Evolutionary conservation across 2,329 filamentous ascomycete species (phyloP).

Genomic region (Pseudonectria foliicola): DNA sequence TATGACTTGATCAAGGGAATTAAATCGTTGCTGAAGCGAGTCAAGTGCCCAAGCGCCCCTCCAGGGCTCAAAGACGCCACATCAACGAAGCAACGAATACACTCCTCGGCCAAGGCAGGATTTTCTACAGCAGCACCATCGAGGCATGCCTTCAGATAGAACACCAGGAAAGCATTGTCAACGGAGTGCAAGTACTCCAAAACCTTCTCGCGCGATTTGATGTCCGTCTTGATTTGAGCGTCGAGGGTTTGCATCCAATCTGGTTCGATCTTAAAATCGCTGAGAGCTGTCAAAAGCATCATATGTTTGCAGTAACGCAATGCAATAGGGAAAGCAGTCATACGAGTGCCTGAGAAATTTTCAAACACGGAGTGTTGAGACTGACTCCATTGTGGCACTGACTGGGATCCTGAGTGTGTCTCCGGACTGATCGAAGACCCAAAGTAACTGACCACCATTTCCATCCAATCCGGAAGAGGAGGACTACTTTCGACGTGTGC

Average conservation of each 20-base stretch:
- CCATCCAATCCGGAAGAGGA: constrained; percentile 43
- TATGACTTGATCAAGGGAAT: constrained; percentile 61
- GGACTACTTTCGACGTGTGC: constrained; percentile 36
- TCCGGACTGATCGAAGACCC: constrained; percentile 25
- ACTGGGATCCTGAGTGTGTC: constrained; percentile 28
- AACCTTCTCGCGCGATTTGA: constrained; percentile 54
- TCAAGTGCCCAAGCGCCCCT: constrained; percentile 41
- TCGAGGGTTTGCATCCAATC: constrained; percentile 83
- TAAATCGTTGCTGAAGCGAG: constrained; percentile 43
- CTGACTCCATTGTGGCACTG: constrained; percentile 12
- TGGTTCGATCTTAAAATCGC: constrained; percentile 55
- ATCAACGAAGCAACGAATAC: constrained; percentile 46
- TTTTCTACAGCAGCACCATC: constrained; percentile 45
- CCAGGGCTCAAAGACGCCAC: constrained; percentile 46
- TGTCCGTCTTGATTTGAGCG: constrained; percentile 62
- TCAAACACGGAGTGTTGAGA: constrained; percentile 25
- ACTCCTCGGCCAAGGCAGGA: constrained; percentile 37
- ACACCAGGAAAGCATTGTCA: constrained; percentile 31
- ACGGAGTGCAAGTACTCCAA: constrained; percentile 42
- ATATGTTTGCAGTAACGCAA: constrained; percentile 59
- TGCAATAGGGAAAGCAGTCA: constrained; percentile 58
- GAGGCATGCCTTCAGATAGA: constrained; percentile 48
- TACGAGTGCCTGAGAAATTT: constrained; percentile 40
- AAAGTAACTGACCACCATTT: constrained; percentile 45
- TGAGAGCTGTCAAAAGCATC: constrained; percentile 42